phyloP scores from a whole-genome alignment of 2,329 filamentous ascomycete species.

The Colletotrichum sp. region DNA sequence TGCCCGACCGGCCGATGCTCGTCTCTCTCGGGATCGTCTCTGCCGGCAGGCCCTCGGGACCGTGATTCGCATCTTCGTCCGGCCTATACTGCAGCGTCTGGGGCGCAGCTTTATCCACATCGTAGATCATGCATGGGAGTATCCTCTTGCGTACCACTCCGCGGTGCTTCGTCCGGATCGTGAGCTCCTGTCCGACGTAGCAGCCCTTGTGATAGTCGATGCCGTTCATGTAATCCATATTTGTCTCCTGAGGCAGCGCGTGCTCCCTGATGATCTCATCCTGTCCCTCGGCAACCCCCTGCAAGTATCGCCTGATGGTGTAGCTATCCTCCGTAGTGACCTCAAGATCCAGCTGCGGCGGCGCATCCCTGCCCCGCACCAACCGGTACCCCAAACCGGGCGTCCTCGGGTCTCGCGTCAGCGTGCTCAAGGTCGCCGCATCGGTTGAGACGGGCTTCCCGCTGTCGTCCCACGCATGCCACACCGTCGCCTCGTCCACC shows the following conservation, averaged over 20 bases:
- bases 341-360: conserved; percentile 46
- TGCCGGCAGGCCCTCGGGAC: conserved; percentile 32
- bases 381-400: conserved; percentile 62
- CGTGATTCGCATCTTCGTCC: conserved; percentile 22
- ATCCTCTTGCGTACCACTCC: conserved; percentile 93
- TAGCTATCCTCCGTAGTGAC: conserved; percentile 66
- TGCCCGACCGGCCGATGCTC: conserved; percentile 56
- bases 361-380: conserved; percentile 33
- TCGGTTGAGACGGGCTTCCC: neutral
- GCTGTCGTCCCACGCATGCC: conserved; percentile 73
- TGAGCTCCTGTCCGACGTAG: conserved; percentile 96
- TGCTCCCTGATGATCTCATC: conserved; percentile 73
- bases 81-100: conserved; percentile 53
- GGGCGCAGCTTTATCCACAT: conserved; percentile 41
- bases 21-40: conserved; percentile 48
- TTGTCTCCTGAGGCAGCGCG: conserved; percentile 85
- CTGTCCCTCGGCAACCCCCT: conserved; percentile 86
- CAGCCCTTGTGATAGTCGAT: conserved; percentile 97
- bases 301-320: conserved; percentile 76
- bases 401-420: conserved; percentile 57
- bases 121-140: conserved; percentile 79
- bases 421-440: conserved; percentile 28
- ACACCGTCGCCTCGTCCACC: conserved; percentile 69
- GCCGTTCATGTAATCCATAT: conserved; percentile 83
- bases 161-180: conserved; percentile 92